Evolutionary conservation across 352 stramenopile genomes (phyloP).

Genomic region (Phytophthora vignae): DNA sequence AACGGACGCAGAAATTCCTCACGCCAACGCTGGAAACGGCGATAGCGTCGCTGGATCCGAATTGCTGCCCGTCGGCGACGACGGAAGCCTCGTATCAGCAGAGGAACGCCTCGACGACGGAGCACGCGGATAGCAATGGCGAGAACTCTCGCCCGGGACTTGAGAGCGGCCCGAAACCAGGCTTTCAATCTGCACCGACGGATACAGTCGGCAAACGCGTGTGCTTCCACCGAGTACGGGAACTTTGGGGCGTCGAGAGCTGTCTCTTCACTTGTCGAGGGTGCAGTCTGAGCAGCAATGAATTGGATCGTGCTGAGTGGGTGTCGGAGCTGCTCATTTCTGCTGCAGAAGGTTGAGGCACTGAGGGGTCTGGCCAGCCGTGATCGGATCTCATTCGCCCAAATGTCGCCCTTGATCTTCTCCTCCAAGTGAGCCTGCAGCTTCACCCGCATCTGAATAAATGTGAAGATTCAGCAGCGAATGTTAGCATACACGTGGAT

Average conservation of each 20-base stretch:
- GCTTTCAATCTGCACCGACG: constrained; percentile 30
- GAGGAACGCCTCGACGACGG: constrained; percentile 36
- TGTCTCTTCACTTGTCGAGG: neutral
- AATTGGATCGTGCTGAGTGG: constrained; percentile 40
- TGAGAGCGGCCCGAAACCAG: constrained; percentile 38
- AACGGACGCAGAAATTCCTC: constrained; percentile 23
- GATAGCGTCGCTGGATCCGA: constrained; percentile 42
- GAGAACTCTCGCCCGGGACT: constrained; percentile 26
- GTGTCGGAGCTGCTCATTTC: constrained; percentile 52
- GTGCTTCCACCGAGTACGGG: constrained; percentile 53
- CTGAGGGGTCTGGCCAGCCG: constrained; percentile 56
- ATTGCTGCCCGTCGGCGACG: constrained; percentile 35
- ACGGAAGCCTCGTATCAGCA: constrained; percentile 37
- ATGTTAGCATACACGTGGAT: neutral
- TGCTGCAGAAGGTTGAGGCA: constrained; percentile 53
- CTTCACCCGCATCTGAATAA: constrained; percentile 47
- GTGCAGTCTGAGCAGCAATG: neutral
- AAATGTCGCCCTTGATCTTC: constrained; percentile 58
- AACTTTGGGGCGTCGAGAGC: constrained; percentile 12
- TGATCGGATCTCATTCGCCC: constrained; percentile 66
- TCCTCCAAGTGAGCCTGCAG: constrained; percentile 46
- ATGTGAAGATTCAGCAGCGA: neutral
- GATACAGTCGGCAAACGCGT: constrained; percentile 36
- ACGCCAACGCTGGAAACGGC: constrained; percentile 32
- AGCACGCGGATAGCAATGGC: constrained; percentile 46